Evolutionary conservation across 2,329 filamentous ascomycete species (phyloP), one percentile per base, ranked within the genome.

Genomic region (Hortaea sp.): DNA sequence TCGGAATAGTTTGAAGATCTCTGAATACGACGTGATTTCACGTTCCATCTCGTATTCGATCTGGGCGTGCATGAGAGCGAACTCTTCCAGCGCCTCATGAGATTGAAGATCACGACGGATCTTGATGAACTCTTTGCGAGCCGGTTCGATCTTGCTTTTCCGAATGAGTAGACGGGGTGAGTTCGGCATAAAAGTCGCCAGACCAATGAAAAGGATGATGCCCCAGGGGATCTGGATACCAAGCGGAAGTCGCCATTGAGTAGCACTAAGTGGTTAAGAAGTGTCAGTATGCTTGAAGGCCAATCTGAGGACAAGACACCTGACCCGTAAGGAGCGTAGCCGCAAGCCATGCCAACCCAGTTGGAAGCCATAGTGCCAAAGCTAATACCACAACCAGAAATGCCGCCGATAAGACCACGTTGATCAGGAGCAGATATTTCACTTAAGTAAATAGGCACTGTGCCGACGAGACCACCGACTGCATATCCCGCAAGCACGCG

Each of bases 361-460:
- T 78, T 79, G 4, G 72, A 74, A 51, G 66, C 63, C 73, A 77
- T 76, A 3, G 73, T 76, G 7, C 75, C 76, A 43, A 76, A 72
- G 2, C 73, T 68, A 48, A 78, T 75, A 6, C 75, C 75, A 43
- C 72, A 73, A 6, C 76, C 75, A 1, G 54, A 56, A 1, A 61
- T 58, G 4, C 74, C 73, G 11, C 71, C 74, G 47, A 77, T 76
- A 10, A 77, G 60, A n/a, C 75, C 75, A 34, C 75, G 69, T 9
- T 56, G 53, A 45, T 57, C 50, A 10, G 60, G 58, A 43, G 73
- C 63, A 0, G 72, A 72, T 46, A 78, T 77, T 53, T 78, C 75
- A 43, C 66, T 71, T 12, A 78, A 69, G 47, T 78, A 78, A 51
- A 78, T 72, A 0, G 74, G 75, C 3, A 77, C 73, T 0, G 73